Evolutionary conservation across 2,329 filamentous ascomycete species (phyloP).

Genomic region (Graphilbum sp.): DNA sequence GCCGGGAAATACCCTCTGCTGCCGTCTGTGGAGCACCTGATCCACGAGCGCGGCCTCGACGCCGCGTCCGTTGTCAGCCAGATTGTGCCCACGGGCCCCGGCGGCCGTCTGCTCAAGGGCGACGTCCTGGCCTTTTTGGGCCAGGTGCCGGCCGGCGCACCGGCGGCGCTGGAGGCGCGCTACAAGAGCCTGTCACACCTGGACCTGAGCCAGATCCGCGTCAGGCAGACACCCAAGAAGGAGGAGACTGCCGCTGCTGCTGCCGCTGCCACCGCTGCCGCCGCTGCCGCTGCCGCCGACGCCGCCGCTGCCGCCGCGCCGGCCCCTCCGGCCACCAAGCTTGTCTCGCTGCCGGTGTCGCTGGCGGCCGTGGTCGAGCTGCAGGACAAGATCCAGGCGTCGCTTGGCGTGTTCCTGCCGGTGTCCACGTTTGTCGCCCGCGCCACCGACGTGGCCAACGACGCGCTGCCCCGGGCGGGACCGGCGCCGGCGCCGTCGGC

Average conservation of each 20-base stretch:
- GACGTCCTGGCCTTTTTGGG: slow-evolving; percentile 87
- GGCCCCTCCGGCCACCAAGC: slow-evolving; percentile 16
- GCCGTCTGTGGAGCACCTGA: slow-evolving; percentile 69
- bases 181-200: slow-evolving; percentile 67
- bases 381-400: slow-evolving; percentile 63
- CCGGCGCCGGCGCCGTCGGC: slow-evolving; percentile 47
- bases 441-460: slow-evolving; percentile 75
- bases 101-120: slow-evolving; percentile 81
- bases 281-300: slow-evolving; percentile 7
- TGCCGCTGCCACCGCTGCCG: slow-evolving; percentile 10
- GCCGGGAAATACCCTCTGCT: slow-evolving; percentile 49
- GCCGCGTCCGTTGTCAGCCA: slow-evolving; percentile 53
- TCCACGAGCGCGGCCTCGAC: slow-evolving; percentile 64
- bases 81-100: slow-evolving; percentile 77
- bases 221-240: slow-evolving; percentile 27
- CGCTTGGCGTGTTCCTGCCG: slow-evolving; percentile 65
- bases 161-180: slow-evolving; percentile 51
- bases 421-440: slow-evolving; percentile 75
- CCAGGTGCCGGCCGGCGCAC: slow-evolving; percentile 54
- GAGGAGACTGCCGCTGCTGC: slow-evolving; percentile 4
- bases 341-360: slow-evolving; percentile 61
- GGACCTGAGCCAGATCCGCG: slow-evolving; percentile 89
- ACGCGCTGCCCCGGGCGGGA: slow-evolving; percentile 54
- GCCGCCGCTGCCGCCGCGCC: slow-evolving; percentile 10
- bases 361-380: slow-evolving; percentile 63